Evolutionary conservation across 1,139 yeast genomes (phyloP).

Genomic region (Dujonia santamariae): DNA sequence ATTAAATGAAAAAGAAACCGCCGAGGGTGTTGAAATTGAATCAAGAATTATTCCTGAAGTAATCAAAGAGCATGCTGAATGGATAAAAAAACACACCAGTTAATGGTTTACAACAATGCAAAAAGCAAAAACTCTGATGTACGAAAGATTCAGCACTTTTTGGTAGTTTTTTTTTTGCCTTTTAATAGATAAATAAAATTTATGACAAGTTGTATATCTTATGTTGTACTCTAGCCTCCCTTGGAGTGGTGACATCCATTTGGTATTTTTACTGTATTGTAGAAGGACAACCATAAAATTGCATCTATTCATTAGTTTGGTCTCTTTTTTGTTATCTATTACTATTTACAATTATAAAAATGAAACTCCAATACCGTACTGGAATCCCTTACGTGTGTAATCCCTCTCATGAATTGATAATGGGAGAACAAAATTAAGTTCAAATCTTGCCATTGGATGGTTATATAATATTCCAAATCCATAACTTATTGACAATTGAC

Average conservation of each 20-base stretch:
- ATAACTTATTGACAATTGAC: slow-evolving; percentile 44
- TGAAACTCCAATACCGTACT: slow-evolving; percentile 88
- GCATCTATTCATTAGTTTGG: background rate
- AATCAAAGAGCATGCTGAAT: slow-evolving; percentile 53
- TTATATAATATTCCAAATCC: slow-evolving; percentile 81
- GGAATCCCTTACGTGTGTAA: slow-evolving; percentile 76
- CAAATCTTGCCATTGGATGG: slow-evolving; percentile 90
- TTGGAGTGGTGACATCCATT: no score
- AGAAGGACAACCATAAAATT: no score
- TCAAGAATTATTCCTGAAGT: slow-evolving; percentile 75
- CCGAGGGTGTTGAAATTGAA: slow-evolving; percentile 59
- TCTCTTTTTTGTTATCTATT: background rate
- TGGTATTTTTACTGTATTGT: no score
- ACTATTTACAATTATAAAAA: slow-evolving; percentile 48
- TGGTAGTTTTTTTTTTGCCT: no score
- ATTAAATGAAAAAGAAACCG: slow-evolving; percentile 41
- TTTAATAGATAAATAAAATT: no score
- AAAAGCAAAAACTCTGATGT: no score
- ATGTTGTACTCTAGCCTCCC: no score
- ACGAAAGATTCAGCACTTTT: no score
- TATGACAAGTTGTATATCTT: no score
- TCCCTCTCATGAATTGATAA: slow-evolving; percentile 64
- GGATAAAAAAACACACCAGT: slow-evolving; percentile 40
- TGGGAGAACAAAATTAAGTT: slow-evolving; percentile 83
- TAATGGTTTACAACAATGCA: no score